A percentile compares a stretch with the other conserved stretches of the same genome.
phyloP scores from a whole-genome alignment of 441 rosid species.

The Aquilaria agallochum region DNA sequence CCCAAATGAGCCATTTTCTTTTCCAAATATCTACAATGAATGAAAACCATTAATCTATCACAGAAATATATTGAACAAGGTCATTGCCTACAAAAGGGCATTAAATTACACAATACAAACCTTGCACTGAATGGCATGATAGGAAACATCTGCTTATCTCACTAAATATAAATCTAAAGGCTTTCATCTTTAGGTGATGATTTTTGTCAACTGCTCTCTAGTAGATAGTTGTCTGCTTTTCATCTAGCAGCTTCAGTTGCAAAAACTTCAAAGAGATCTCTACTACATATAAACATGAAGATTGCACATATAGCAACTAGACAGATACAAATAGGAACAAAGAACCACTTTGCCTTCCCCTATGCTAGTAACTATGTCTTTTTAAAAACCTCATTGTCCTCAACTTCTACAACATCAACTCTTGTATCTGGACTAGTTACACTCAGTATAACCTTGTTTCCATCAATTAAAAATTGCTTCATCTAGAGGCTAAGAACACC shows the following conservation, averaged over 20 bases:
- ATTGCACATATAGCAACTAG: background rate
- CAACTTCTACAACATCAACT: slow-evolving; percentile 90
- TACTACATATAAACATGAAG: background rate
- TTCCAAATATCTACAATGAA: slow-evolving; percentile 60
- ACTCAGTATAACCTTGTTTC: slow-evolving; percentile 71
- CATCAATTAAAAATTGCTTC: slow-evolving; percentile 87
- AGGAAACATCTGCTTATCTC: slow-evolving; percentile 80
- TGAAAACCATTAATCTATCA: background rate
- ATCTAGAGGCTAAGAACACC: slow-evolving; percentile 94
- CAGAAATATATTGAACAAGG: background rate
- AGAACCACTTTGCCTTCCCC: slow-evolving; percentile 87
- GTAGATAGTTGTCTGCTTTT: slow-evolving; percentile 86
- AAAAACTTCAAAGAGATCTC: slow-evolving; percentile 11
- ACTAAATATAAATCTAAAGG: slow-evolving; percentile 89
- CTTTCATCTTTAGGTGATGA: slow-evolving; percentile 93
- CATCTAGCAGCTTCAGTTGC: slow-evolving; percentile 88
- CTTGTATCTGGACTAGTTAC: slow-evolving; percentile 74
- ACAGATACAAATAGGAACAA: background rate
- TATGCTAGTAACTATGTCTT: slow-evolving; percentile 85
- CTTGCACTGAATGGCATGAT: slow-evolving; percentile 87
- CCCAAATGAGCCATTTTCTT: slow-evolving; percentile 94
- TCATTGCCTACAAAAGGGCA: background rate
- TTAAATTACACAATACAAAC: slow-evolving; percentile 22
- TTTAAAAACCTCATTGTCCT: slow-evolving; percentile 84
- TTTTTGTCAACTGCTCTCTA: slow-evolving; percentile 78